Evolutionary conservation across 2,329 filamentous ascomycete species (phyloP).

Genomic region (Coniella vitis): DNA sequence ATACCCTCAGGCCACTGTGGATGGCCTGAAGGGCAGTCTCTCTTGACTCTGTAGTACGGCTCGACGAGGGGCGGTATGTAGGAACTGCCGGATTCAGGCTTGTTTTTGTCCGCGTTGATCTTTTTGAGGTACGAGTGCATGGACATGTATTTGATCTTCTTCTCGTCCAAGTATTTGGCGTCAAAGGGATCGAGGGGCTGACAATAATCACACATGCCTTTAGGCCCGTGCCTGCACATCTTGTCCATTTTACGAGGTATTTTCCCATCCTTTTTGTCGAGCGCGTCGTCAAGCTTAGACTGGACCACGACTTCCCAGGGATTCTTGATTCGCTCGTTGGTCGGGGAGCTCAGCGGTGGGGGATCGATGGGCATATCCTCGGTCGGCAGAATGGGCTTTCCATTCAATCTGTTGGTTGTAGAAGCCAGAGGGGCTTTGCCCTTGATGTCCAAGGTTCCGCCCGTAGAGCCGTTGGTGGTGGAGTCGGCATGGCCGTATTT

Average conservation of each 20-base stretch:
- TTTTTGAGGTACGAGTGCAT: slow-evolving; percentile 94
- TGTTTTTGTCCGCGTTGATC: slow-evolving; percentile 93
- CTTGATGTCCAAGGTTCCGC: slow-evolving; percentile 27
- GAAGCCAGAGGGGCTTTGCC: slow-evolving; percentile 23
- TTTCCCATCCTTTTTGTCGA: slow-evolving; percentile 88
- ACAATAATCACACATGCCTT: slow-evolving; percentile 99
- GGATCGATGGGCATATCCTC: slow-evolving; percentile 62
- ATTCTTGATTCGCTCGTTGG: slow-evolving; percentile 64
- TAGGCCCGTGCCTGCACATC: slow-evolving; percentile 93
- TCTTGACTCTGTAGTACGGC: slow-evolving; percentile 83
- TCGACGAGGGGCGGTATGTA: slow-evolving; percentile 94
- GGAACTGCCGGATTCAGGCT: slow-evolving; percentile 84
- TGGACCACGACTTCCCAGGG: slow-evolving; percentile 91
- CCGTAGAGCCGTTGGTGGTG: slow-evolving; percentile 31
- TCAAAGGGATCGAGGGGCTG: slow-evolving; percentile 95
- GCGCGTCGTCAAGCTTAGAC: slow-evolving; percentile 74
- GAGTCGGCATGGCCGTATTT: slow-evolving; percentile 59
- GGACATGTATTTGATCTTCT: slow-evolving; percentile 97
- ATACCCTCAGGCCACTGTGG: slow-evolving; percentile 93
- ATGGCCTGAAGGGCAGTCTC: slow-evolving; percentile 87
- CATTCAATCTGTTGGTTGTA: slow-evolving; percentile 67
- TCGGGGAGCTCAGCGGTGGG: slow-evolving; percentile 45
- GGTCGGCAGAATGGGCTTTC: slow-evolving; percentile 62
- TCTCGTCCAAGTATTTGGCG: slow-evolving; percentile 78
- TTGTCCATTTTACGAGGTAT: slow-evolving; percentile 71